Evolutionary conservation across 139 green algal species (phyloP), one percentile per base, ranked within the genome.

Genomic region (Chlorella sp.): DNA sequence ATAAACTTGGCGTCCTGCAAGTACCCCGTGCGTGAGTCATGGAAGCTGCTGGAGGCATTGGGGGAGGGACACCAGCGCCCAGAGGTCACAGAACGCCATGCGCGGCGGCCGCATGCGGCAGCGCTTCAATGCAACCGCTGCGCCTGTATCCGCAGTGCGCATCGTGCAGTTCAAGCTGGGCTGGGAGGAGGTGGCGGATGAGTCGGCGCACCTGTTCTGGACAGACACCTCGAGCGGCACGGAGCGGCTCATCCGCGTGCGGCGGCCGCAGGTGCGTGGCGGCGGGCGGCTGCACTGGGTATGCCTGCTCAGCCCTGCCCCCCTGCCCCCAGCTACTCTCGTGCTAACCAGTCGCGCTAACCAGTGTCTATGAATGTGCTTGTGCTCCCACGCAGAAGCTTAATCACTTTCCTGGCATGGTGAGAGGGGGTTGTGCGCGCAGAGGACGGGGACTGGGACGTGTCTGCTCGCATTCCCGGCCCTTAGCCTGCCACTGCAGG

Each of bases 371-470:
- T n/a, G n/a, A n/a, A n/a, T n/a, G n/a, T n/a, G 14, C 35, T 12
- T 65, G 42, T 27, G 5, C 38, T 69, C 60, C 0, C 27, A 0
- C 8, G 27, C 87, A 96, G 90, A 92, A 90, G 48, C 93, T 97
- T 67, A 97, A 97, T 75, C 92, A 97, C 77, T 95, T 97, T 76
- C 81, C 83, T 42, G 92, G 92, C 67, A 95, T 94, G 89, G 68
- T 94, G 3, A 1, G 8, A 29, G 17, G 27, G 14, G 36, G 56
- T 29, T 40, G 56, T n/a, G n/a, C n/a, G n/a, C n/a, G n/a, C n/a
- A n/a, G n/a, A n/a, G n/a, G n/a, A n/a, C n/a, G n/a, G n/a, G n/a
- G n/a, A n/a, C n/a, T n/a, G n/a, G n/a, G n/a, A n/a, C n/a, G n/a
- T n/a, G n/a, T n/a, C n/a, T n/a, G n/a, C n/a, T n/a, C n/a, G n/a